Evolutionary conservation across 2,329 filamentous ascomycete genomes (phyloP), one percentile per base, ranked within the genome.

Genomic region (Paracamarosporium sp.): DNA sequence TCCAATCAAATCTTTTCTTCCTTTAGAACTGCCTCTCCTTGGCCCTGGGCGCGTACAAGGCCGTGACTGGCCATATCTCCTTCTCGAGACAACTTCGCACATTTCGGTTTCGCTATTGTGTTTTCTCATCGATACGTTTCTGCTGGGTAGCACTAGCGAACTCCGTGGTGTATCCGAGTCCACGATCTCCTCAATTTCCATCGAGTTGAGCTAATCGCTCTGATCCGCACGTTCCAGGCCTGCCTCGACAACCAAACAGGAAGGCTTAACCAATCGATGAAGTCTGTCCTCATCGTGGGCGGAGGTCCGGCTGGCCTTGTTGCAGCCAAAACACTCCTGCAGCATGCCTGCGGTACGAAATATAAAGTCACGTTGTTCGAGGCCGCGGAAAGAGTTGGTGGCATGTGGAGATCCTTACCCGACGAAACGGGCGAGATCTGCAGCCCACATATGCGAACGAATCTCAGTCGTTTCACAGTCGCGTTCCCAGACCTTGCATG

Each of bases 381-480:
- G 47, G 79, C 83, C 15, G 83, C 87, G 45, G 69, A 81, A 31
- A 82, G 85, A 36, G 82, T 94, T 15, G 92, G 91, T 11, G 92
- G 92, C 0, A 84, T 95, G n/a, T 96, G 92, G 92, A 88, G 89
- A 3, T 65, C 74, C 12, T 63, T 69, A 15, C 67, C 70, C 40
- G 77, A 80, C 1, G 72, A 75, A n/a, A 74, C 76, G 12, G 81
- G 79, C 15, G 86, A 90, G 60, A 89, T 89, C 8, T 82, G 90
- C 51, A 90, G 90, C 82, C 76, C 78, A 6, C 63, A 77, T 4
- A 82, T 80, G 66, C 81, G 85, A 15, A 86, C 86, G 4, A 96
- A 96, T 72, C 86, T 93, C 67, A 93, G 90, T 77, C 85, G 85
- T 44, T 91, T 92, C 74, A 92, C 90, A 0, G 87, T 95, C 62